Evolutionary conservation across 495 filamentous ascomycete species (phyloP).

Genomic region (Penicillium paradoxum): DNA sequence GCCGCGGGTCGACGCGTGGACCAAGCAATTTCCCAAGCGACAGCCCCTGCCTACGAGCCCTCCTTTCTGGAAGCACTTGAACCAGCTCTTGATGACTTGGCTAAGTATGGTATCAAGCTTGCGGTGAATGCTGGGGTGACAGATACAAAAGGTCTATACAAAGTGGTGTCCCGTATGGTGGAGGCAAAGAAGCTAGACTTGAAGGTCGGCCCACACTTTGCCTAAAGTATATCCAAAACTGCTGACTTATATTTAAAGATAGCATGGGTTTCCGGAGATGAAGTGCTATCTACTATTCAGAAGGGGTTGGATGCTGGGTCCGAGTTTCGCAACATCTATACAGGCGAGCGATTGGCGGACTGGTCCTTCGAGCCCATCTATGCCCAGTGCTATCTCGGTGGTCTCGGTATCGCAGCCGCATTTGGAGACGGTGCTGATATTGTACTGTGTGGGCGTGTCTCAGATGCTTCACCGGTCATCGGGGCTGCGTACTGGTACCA

Average conservation of each 20-base stretch:
- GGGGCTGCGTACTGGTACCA: constrained; percentile 48
- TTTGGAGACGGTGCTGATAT: constrained; percentile 52
- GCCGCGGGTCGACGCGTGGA: constrained; percentile 41
- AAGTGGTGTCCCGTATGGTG: constrained; percentile 43
- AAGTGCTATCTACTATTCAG: constrained; percentile 44
- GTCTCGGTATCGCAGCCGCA: constrained; percentile 44
- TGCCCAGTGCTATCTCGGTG: constrained; percentile 52
- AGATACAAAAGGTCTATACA: constrained; percentile 45
- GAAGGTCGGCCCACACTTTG: constrained; percentile 23
- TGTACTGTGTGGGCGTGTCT: constrained; percentile 52
- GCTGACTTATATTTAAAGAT: constrained; percentile 10
- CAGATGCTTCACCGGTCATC: constrained; percentile 51
- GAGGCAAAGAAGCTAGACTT: constrained; percentile 38
- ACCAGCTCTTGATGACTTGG: constrained; percentile 47
- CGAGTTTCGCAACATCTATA: constrained; percentile 48
- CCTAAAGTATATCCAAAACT: background rate
- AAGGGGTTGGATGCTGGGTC: constrained; percentile 30
- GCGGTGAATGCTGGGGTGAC: constrained; percentile 56
- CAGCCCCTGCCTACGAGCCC: constrained; percentile 42
- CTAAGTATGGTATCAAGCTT: constrained; percentile 49
- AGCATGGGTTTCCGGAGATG: constrained; percentile 51
- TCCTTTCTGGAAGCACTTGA: constrained; percentile 51
- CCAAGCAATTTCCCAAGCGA: constrained; percentile 5
- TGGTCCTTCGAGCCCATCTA: constrained; percentile 53
- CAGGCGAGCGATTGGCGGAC: constrained; percentile 40